Conservation (phyloP, 768 basidiomycete species). For the Podaxis sp. region DNA sequence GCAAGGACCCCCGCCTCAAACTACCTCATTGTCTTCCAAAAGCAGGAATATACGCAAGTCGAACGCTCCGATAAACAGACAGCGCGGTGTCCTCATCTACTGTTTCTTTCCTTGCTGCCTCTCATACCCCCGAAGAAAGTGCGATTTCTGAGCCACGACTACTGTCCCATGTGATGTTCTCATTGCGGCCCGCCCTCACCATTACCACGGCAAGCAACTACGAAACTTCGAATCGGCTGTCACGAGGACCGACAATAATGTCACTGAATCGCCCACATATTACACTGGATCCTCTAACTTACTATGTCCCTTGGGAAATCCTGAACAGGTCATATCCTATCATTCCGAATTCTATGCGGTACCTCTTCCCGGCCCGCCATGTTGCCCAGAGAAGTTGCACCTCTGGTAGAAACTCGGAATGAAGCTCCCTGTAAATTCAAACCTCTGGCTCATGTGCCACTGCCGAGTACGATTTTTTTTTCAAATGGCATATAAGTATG, state of each 20-base stretch:
- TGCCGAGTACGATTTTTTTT: neutral
- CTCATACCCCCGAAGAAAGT: conserved; percentile 1
- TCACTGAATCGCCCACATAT: neutral
- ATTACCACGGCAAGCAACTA: neutral
- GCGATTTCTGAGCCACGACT: neutral
- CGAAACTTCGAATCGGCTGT: neutral
- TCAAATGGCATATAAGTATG: neutral
- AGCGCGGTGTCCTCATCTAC: neutral
- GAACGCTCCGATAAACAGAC: neutral
- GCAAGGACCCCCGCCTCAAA: neutral
- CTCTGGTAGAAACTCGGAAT: conserved; percentile 8
- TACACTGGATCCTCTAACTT: neutral
- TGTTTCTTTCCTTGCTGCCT: neutral
- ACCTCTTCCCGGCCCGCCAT: neutral
- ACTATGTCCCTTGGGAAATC: neutral
- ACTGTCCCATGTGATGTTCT: conserved; percentile 4
- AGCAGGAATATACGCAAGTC: neutral
- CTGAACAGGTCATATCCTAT: neutral
- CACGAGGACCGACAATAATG: conserved; percentile 1
- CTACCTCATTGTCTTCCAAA: conserved; percentile 13
- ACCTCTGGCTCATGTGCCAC: neutral
- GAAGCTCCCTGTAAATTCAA: neutral
- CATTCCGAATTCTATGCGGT: neutral
- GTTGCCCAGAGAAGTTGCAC: neutral
- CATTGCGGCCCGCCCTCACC: neutral